phyloP scores from a whole-genome alignment of 1,139 yeast genomes.

The Candida anutae region DNA sequence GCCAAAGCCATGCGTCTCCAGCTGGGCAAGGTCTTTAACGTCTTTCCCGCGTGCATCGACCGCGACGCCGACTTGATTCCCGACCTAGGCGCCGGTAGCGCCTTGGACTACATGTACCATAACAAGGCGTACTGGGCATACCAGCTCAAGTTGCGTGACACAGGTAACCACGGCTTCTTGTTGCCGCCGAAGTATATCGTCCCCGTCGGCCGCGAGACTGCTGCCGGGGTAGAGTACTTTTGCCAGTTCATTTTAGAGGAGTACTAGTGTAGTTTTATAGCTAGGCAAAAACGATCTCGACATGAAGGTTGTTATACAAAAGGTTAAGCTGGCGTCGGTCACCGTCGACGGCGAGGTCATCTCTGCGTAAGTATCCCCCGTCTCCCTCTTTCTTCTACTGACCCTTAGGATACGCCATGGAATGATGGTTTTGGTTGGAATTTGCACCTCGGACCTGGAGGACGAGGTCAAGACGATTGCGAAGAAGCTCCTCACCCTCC shows the following conservation, averaged over 20 bases:
- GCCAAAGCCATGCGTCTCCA: conserved; percentile 61
- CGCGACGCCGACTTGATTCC: conserved; percentile 64
- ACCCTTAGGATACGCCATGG: conserved; percentile 59
- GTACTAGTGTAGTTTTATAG: no score
- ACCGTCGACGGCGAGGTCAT: conserved; percentile 64
- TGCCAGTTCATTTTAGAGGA: conserved; percentile 52
- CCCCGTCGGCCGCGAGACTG: conserved; percentile 73
- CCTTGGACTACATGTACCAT: conserved; percentile 79
- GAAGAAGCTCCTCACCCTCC: conserved; percentile 54
- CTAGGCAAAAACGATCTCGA: not conserved
- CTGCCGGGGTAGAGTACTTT: conserved; percentile 63
- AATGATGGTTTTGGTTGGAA: conserved; percentile 74
- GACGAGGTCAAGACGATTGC: conserved; percentile 66
- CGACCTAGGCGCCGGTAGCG: conserved; percentile 73
- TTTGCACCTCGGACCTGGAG: conserved; percentile 64
- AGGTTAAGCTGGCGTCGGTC: conserved; percentile 82
- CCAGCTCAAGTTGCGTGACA: conserved; percentile 74
- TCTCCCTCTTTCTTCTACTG: not conserved
- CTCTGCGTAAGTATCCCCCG: conserved; percentile 52
- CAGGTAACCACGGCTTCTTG: conserved; percentile 78
- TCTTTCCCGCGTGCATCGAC: conserved; percentile 72
- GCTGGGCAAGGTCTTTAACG: conserved; percentile 58
- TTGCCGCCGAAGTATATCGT: conserved; percentile 62
- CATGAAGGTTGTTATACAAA: conserved; percentile 86
- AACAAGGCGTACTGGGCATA: conserved; percentile 78